Base-by-base conservation (phyloP, 169 alveolate genomes). In the Fabrea salina region DNA sequence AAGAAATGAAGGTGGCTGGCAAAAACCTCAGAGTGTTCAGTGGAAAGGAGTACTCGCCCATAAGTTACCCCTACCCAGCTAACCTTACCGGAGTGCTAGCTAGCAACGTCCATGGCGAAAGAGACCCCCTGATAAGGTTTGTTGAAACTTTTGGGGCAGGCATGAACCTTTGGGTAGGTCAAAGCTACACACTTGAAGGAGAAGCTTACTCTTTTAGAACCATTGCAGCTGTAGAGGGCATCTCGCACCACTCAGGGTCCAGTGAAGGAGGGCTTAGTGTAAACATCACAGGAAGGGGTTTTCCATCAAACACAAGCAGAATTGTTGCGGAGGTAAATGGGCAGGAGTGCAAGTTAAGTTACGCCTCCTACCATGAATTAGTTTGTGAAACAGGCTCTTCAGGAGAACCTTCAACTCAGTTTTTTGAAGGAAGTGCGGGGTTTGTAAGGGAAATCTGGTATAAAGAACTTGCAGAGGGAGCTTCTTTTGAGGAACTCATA, bases 381-480 rank as follows among this genome's bases (percentile, higher is more conserved):
- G 8, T 0, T 0, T 70, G 79, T 70, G 49, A 0, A 4, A 70
- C 79, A 30, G 25, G 30, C 25, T 70, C 59, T 3, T 32, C 41
- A 16, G 2, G 0, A n/a, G 6, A 25, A 1, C 16, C 25, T 0
- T 43, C 50, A 19, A 25, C 61, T 0, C 41, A 22, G 33, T 33
- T 70, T 0, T 47, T 19, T 70, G 35, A 35, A 70, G 79, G 79
- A 43, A 6, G 66, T 44, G 64, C 79, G 4, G 79, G 79, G 1
- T 30, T 70, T 3, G 22, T 4, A 0, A 43, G 79, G 4, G 33
- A 70, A 25, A 5, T 27, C 0, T 70, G 79, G 79, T 1, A 32
- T 5, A 1, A 58, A 7, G 30, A 58, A 30, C 2, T 35, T 0
- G 19, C 54, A 0, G 4, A n/a, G 4, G 1, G 25, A 1, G 25